Base-by-base conservation (phyloP, 2,329 filamentous ascomycete genomes). In the Alternaria arbusti region DNA sequence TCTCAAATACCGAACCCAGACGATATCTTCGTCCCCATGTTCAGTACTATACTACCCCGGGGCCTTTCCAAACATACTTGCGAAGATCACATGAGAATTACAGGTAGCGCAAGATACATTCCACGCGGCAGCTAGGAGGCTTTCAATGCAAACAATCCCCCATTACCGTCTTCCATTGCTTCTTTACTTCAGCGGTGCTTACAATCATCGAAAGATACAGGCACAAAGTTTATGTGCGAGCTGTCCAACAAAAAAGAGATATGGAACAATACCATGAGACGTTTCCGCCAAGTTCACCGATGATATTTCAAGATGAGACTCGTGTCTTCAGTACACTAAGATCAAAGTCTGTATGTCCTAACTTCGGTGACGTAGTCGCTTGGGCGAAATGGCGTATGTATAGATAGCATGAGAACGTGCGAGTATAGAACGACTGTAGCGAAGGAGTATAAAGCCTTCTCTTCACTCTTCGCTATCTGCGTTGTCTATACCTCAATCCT, bases 211-310 rank as follows among this genome's bases (percentile, higher is more conserved):
- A 40, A 40, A 40, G 5, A 3, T 17, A 40, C 9, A 40, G 36
- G n/a, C 36, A 40, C 32, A 36, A 36, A 0, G 32, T 36, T 36
- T 36, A 17, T 17, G n/a, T 40, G 15, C 36, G 36, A 40, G 36
- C 36, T 40, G 36, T 40, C 36, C 36, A 40, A 40, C 2, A 40
- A 40, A 0, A 17, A n/a, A n/a, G 0, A 5, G 15, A 3, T 0
- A n/a, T 17, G 15, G 15, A 3, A 40, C 0, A 3, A 2, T 1
- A 1, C 0, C 0, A 40, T 40, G 32, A 40, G 3, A 40, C 0
- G 4, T 40, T 10, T 40, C n/a, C 0, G 36, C 2, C 36, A 40
- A 11, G 9, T 40, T 40, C n/a, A 40, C 9, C 0, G n/a, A 40
- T 3, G 1, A 11, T 10, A 0, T 3, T 0, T 40, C 36, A 40